A percentile compares a stretch with the other conserved stretches of the same genome.
These are phyloP conservation scores for Peribolospora kevripleyi DNA, from an alignment of 768 basidiomycete genomes.

Conservation along the genomic window DNA sequence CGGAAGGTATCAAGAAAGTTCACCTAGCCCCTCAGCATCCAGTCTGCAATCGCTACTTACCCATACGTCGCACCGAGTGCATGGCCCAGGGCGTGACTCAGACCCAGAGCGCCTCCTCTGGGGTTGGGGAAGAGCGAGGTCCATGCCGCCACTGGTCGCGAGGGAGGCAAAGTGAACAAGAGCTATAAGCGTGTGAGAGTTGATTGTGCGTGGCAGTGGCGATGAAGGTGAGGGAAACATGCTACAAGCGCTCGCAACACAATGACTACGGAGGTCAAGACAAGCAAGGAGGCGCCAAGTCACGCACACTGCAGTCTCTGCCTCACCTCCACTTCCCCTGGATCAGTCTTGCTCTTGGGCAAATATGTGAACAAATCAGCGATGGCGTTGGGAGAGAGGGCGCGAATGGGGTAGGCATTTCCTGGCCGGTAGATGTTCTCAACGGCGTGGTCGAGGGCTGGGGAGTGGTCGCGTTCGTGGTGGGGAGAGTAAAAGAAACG, in stretches of 20 bases:
- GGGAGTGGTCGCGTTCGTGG: background rate
- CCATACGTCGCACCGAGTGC: conserved; percentile 33
- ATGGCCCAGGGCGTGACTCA: conserved; percentile 55
- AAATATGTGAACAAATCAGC: conserved; percentile 50
- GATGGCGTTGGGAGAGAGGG: conserved; percentile 39
- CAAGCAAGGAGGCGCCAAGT: no score
- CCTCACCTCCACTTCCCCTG: conserved; percentile 32
- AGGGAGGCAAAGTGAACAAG: no score
- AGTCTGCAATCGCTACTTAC: no score
- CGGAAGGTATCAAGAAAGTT: no score
- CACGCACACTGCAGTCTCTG: conserved; percentile 29
- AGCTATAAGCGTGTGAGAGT: no score
- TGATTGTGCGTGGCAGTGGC: no score
- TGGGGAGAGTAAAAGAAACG: background rate
- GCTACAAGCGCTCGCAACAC: no score
- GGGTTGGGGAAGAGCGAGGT: conserved; percentile 1
- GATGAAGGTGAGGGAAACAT: no score
- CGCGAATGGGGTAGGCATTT: conserved; percentile 36
- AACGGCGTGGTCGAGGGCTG: conserved; percentile 46
- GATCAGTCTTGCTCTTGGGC: conserved; percentile 36
- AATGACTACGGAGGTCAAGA: no score
- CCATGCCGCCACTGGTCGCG: no score
- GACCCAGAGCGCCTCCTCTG: conserved; percentile 27
- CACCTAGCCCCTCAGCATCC: no score
- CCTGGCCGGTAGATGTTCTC: conserved; percentile 38